Evolutionary conservation across 1,284 basidiomycete species (phyloP).

Genomic region (Rhodofomes roseus): DNA sequence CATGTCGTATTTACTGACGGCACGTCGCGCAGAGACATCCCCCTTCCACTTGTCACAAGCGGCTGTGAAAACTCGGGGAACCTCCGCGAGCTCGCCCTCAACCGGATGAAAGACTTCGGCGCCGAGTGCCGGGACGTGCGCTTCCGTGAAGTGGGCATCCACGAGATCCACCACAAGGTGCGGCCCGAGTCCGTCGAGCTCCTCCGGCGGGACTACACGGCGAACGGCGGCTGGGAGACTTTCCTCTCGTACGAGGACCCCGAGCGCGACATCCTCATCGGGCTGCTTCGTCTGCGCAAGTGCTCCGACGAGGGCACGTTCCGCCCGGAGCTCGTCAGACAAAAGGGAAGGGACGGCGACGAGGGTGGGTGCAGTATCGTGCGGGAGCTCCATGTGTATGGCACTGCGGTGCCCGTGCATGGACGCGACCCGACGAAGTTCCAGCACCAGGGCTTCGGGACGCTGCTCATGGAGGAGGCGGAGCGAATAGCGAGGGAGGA

Average conservation of each 20-base stretch:
- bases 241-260: conserved; percentile 99
- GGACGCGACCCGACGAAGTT: conserved; percentile 97
- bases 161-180: conserved; percentile 98
- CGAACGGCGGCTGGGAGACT: conserved; percentile 99
- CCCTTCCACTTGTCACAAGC: conserved; percentile 90
- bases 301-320: conserved; percentile 97
- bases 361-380: conserved; percentile 92
- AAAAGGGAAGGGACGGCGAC: conserved; percentile 47
- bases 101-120: conserved; percentile 99
- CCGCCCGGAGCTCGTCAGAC: conserved; percentile 79
- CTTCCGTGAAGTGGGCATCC: conserved; percentile 98
- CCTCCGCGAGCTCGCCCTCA: conserved; percentile 91
- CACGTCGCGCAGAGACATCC: conserved; percentile 73
- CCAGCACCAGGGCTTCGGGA: conserved; percentile 98
- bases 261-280: conserved; percentile 94
- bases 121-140: conserved; percentile 97
- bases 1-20: not conserved
- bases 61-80: conserved; percentile 99
- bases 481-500: conserved; percentile 98
- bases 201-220: conserved; percentile 94
- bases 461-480: conserved; percentile 98
- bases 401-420: conserved; percentile 96
- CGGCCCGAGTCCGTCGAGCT: conserved; percentile 96
- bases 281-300: conserved; percentile 88
- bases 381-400: conserved; percentile 97